Percentiles rank a stretch among this genome's conserved stretches.
These are phyloP conservation scores for Leccinum disarticulatum DNA, from an alignment of 768 basidiomycete genomes.

Conservation along the genomic window DNA sequence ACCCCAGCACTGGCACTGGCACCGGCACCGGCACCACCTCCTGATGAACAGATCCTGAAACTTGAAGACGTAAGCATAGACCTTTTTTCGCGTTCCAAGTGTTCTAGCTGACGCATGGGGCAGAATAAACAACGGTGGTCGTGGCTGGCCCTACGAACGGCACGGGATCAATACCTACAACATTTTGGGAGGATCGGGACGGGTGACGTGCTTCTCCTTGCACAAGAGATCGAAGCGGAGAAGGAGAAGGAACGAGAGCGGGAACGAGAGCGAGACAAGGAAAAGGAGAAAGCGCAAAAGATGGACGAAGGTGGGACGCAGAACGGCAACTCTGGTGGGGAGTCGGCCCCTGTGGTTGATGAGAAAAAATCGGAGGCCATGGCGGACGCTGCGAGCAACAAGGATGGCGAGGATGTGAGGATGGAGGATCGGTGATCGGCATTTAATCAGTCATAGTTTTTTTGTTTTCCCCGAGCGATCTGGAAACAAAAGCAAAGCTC, in stretches of 20 bases:
- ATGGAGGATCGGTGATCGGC: conserved; percentile 43
- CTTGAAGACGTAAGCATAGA: conserved; percentile 56
- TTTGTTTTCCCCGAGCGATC: no score
- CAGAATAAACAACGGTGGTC: conserved; percentile 77
- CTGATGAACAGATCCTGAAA: conserved; percentile 53
- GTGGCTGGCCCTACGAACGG: conserved; percentile 79
- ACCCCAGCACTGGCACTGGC: conserved; percentile 12
- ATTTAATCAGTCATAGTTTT: not conserved
- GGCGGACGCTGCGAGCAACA: conserved; percentile 21
- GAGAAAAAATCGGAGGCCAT: conserved; percentile 25
- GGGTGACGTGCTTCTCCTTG: conserved; percentile 61
- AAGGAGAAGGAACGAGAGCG: conserved; percentile 39
- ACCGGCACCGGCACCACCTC: conserved; percentile 28
- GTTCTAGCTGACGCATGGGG: conserved; percentile 12
- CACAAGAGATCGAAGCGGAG: conserved; percentile 37
- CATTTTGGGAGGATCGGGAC: conserved; percentile 83
- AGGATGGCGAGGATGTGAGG: conserved; percentile 45
- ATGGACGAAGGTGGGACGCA: conserved; percentile 22
- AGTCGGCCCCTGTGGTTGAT: conserved; percentile 32
- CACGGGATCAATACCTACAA: conserved; percentile 69
- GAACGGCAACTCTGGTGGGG: conserved; percentile 27
- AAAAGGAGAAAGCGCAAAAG: conserved; percentile 29
- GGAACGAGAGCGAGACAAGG: conserved; percentile 37
- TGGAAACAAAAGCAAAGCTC: no score
- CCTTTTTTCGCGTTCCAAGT: not conserved